phyloP scores from a whole-genome alignment of 2,329 filamentous ascomycete genomes.

The Alternaria angustiovoidea region DNA sequence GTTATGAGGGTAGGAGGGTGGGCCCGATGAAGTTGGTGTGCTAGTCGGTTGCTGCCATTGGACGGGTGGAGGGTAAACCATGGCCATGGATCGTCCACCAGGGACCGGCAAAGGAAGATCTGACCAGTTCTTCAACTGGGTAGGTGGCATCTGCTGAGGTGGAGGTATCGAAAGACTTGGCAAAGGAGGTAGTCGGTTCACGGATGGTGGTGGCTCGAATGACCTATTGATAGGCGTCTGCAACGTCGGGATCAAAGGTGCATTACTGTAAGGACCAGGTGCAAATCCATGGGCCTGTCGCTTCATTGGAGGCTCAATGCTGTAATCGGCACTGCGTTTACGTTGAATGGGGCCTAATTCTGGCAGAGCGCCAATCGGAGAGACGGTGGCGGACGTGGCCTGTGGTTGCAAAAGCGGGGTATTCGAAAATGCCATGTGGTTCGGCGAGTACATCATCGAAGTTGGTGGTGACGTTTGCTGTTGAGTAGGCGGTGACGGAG shows the following conservation, averaged over 20 bases:
- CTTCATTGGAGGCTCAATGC: conserved; percentile 66
- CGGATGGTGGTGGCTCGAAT: conserved; percentile 47
- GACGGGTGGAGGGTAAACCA: conserved; percentile 71
- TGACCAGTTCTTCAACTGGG: conserved; percentile 52
- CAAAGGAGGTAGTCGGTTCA: conserved; percentile 68
- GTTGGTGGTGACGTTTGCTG: conserved; percentile 62
- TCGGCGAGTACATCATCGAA: conserved; percentile 52
- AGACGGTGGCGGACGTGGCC: conserved; percentile 53
- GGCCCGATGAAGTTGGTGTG: conserved; percentile 44
- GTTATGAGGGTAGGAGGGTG: conserved; percentile 36
- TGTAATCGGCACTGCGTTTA: conserved; percentile 67
- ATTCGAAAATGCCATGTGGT: conserved; percentile 52
- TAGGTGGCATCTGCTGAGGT: conserved; percentile 39
- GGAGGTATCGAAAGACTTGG: conserved; percentile 76
- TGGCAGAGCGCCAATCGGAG: conserved; percentile 55
- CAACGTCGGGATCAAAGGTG: conserved; percentile 45
- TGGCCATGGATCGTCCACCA: conserved; percentile 74
- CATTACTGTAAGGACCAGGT: conserved; percentile 48
- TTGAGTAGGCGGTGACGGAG: conserved; percentile 60
- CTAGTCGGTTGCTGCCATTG: conserved; percentile 59
- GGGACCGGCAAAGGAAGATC: conserved; percentile 60
- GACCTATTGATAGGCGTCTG: conserved; percentile 46
- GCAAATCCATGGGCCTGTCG: conserved; percentile 52
- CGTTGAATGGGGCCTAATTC: conserved; percentile 54
- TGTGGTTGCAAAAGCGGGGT: conserved; percentile 51